These are phyloP conservation scores for Saturnispora silvae DNA, from an alignment of 805 yeast species.

Conservation along the genomic window DNA sequence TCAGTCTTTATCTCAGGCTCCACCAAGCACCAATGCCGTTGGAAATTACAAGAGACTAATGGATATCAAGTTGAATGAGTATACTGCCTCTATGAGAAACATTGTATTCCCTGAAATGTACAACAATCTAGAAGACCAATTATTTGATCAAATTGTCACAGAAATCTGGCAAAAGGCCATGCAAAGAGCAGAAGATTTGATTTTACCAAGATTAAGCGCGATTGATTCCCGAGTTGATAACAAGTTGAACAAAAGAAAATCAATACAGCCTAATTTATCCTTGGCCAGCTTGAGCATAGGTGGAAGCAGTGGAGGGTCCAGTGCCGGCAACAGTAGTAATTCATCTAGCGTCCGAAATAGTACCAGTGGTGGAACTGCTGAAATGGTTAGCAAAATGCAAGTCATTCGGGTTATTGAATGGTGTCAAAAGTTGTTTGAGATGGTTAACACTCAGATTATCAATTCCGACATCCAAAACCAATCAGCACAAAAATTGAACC, in stretches of 20 bases:
- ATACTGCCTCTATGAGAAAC: constrained; percentile 17
- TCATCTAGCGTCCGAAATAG: constrained; percentile 1
- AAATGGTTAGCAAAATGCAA: too few relatives aligned
- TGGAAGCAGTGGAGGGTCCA: too few relatives aligned
- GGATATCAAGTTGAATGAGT: constrained; percentile 18
- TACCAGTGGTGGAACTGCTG: too few relatives aligned
- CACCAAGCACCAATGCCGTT: constrained; percentile 1
- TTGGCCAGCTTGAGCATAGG: too few relatives aligned
- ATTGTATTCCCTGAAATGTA: constrained; percentile 19
- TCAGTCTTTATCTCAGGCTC: constrained; percentile 17
- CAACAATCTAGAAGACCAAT: constrained; percentile 23
- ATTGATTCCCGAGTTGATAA: constrained; percentile 7
- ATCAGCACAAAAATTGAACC: constrained; percentile 15
- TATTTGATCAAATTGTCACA: constrained; percentile 21
- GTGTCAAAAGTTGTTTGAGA: constrained; percentile 22
- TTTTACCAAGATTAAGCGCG: constrained; percentile 50
- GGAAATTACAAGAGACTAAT: constrained; percentile 14
- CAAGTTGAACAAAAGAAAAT: constrained; percentile 11
- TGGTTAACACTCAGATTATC: constrained; percentile 20
- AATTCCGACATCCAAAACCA: constrained; percentile 15
- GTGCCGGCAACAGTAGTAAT: too few relatives aligned
- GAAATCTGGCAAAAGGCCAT: constrained; percentile 76
- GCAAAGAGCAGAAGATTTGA: constrained; percentile 53
- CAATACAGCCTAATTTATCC: neutral
- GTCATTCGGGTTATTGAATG: constrained; percentile 23